Evolutionary conservation across 148 eudicot genomes (phyloP).

Genomic region (Persicaria maculosa): DNA sequence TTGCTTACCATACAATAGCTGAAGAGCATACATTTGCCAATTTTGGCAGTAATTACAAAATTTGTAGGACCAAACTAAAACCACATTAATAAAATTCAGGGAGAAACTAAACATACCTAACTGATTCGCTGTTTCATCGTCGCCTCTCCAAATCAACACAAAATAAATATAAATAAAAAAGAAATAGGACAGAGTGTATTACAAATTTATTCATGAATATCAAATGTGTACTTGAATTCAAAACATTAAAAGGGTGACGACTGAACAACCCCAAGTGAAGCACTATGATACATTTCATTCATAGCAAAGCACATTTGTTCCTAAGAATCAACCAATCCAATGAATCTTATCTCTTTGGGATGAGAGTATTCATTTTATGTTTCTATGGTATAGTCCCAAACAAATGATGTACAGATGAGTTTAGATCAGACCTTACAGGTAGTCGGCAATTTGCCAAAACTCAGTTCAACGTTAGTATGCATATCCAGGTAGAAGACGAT

Average conservation of each 20-base stretch:
- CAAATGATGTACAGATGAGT: neutral
- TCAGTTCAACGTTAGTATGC: too few species aligned
- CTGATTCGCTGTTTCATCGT: too few species aligned
- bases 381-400: neutral
- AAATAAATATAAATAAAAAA: too few species aligned
- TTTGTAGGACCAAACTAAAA: too few species aligned
- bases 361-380: neutral
- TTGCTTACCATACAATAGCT: too few species aligned
- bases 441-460: neutral
- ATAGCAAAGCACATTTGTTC: neutral
- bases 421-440: neutral
- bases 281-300: neutral
- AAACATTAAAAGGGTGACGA: neutral
- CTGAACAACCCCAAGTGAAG: neutral
- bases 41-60: too few species aligned
- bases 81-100: too few species aligned
- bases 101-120: too few species aligned
- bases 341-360: neutral
- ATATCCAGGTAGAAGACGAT: neutral
- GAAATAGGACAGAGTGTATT: too few species aligned
- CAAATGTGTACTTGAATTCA: neutral
- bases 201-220: too few species aligned
- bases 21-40: too few species aligned
- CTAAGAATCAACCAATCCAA: neutral
- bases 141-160: too few species aligned